Evolutionary conservation across 1,284 basidiomycete genomes (phyloP).

Genomic region (Sanghuangporus sanghuang): DNA sequence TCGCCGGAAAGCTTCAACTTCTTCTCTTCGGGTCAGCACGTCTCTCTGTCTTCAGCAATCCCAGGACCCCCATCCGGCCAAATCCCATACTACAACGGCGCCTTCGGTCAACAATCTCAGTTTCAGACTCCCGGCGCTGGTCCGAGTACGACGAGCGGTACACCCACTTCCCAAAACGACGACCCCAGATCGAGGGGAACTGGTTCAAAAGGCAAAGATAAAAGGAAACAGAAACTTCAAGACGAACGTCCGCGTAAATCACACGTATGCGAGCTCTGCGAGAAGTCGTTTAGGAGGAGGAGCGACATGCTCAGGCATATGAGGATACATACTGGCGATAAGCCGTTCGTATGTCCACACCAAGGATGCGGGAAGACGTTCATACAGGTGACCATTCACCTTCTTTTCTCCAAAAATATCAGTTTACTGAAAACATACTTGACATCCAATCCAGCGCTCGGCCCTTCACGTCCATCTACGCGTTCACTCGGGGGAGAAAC

Average conservation of each 20-base stretch:
- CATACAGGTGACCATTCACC: conserved; percentile 57
- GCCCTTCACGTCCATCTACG: conserved; percentile 83
- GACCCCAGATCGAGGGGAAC: not conserved
- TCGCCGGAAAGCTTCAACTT: not conserved
- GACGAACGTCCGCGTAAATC: not conserved
- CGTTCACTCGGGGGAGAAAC: conserved; percentile 87
- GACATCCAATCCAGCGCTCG: conserved; percentile 53
- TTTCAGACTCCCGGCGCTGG: not conserved
- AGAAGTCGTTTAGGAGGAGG: conserved; percentile 69
- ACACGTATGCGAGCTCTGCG: conserved; percentile 51
- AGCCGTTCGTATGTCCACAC: conserved; percentile 71
- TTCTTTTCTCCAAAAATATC: not conserved
- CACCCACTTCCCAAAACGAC: not conserved
- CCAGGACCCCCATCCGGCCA: not conserved
- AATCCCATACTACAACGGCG: not conserved
- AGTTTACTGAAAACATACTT: conserved; percentile 15
- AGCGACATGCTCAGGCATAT: conserved; percentile 77
- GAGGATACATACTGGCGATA: conserved; percentile 86
- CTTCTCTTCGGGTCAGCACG: not conserved
- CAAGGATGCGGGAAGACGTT: conserved; percentile 77
- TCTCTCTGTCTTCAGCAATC: not conserved
- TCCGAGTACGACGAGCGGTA: not conserved
- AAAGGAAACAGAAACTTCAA: not conserved
- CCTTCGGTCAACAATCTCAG: not conserved
- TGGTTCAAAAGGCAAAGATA: not conserved